Evolutionary conservation across 2,329 filamentous ascomycete genomes (phyloP).

Genomic region (Botrytis porri): DNA sequence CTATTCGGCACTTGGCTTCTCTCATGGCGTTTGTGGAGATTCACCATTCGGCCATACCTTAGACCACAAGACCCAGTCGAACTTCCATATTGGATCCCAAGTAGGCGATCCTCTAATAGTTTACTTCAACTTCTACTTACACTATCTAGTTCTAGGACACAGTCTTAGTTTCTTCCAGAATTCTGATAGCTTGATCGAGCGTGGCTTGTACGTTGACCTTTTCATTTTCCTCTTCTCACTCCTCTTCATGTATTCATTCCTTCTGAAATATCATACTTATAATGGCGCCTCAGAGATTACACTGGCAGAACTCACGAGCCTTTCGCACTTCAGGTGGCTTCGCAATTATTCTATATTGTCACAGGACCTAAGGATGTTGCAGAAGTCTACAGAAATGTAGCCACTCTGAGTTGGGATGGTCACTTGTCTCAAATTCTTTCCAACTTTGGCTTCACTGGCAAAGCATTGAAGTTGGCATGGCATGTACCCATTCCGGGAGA

Average conservation of each 20-base stretch:
- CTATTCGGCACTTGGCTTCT: background rate
- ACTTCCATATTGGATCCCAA: conserved; percentile 20
- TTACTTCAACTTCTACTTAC: background rate
- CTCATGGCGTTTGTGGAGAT: conserved; percentile 18
- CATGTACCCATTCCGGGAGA: conserved; percentile 7
- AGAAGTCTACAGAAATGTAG: conserved; percentile 10
- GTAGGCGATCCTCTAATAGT: background rate
- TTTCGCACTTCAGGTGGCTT: conserved; percentile 11
- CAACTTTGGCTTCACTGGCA: conserved; percentile 5
- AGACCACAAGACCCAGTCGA: conserved; percentile 14
- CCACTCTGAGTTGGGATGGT: conserved; percentile 9
- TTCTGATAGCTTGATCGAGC: conserved; percentile 10
- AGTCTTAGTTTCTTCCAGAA: conserved; percentile 8
- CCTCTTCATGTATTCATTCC: background rate
- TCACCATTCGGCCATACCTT: conserved; percentile 10
- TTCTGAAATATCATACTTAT: background rate
- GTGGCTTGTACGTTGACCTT: background rate
- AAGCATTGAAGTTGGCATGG: conserved; percentile 10
- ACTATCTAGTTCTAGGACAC: background rate
- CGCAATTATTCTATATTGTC: conserved; percentile 6
- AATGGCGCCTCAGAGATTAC: background rate
- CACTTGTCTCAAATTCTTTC: conserved; percentile 12
- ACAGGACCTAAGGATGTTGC: background rate
- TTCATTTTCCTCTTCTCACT: background rate
- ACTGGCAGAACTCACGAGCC: conserved; percentile 4